Percentiles rank a stretch among this genome's conserved stretches.
phyloP scores from a whole-genome alignment of 2,329 filamentous ascomycete genomes.

The Lizonia empirigonia region DNA sequence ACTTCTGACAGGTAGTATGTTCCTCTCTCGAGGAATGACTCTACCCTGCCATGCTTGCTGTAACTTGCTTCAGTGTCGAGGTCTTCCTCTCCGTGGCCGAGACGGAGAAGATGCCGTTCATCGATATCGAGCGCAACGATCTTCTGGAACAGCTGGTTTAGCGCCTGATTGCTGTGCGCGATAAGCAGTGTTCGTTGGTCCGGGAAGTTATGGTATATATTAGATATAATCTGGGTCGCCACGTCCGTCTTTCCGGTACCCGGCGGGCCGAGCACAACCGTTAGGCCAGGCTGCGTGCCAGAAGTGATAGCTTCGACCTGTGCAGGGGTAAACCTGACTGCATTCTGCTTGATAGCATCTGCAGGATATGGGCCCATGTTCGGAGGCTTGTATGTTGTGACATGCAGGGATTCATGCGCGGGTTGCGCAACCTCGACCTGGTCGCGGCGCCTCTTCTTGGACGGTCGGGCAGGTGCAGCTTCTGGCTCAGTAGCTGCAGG shows the following conservation, averaged over 20 bases:
- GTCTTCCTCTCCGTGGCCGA: constrained; percentile 96
- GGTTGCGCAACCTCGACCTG: constrained; percentile 67
- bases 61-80: constrained; percentile 84
- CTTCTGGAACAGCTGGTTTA: constrained; percentile 98
- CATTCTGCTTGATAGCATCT: constrained; percentile 81
- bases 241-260: constrained; percentile 99
- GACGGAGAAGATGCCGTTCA: constrained; percentile 85
- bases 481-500: constrained; percentile 44
- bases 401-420: constrained; percentile 70
- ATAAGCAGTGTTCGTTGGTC: constrained; percentile 88
- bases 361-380: constrained; percentile 90
- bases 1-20: constrained; percentile 80
- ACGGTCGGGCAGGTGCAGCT: constrained; percentile 60
- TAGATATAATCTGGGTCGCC: constrained; percentile 97
- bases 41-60: constrained; percentile 92
- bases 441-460: constrained; percentile 87
- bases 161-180: constrained; percentile 95
- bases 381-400: constrained; percentile 86
- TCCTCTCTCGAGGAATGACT: constrained; percentile 91
- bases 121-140: constrained; percentile 97
- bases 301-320: constrained; percentile 94
- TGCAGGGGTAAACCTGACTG: constrained; percentile 84
- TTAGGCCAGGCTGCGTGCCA: constrained; percentile 91
- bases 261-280: constrained; percentile 90
- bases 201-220: constrained; percentile 98